Conservation (phyloP, 768 basidiomycete species). For the Chalciporus chontae region DNA sequence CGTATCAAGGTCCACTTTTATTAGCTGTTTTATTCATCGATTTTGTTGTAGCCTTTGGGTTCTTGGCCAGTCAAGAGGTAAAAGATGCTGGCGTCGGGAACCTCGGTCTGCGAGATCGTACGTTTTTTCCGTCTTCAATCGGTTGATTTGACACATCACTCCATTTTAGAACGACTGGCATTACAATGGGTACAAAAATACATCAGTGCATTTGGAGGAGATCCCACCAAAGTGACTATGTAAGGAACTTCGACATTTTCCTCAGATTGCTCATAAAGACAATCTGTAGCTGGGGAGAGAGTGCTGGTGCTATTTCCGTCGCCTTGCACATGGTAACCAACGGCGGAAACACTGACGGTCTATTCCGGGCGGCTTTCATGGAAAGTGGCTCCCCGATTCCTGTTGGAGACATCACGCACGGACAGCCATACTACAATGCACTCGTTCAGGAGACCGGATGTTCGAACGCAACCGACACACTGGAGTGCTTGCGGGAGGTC, state of each 20-base stretch:
- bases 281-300: constrained; percentile 30
- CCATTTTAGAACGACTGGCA: constrained; percentile 33
- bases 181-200: constrained; percentile 57
- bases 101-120: constrained; percentile 47
- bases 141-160: neutral
- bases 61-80: constrained; percentile 39
- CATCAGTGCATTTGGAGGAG: constrained; percentile 58
- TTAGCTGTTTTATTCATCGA: neutral
- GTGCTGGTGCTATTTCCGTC: constrained; percentile 37
- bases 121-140: neutral
- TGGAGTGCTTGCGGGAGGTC: constrained; percentile 33
- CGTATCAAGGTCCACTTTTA: neutral
- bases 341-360: constrained; percentile 19
- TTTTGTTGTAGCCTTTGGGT: constrained; percentile 31
- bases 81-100: constrained; percentile 42
- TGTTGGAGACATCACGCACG: constrained; percentile 15
- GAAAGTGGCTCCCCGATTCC: constrained; percentile 38
- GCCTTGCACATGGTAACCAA: constrained; percentile 29
- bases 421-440: constrained; percentile 28
- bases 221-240: constrained; percentile 40
- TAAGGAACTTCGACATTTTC: neutral
- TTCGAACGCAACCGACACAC: constrained; percentile 19
- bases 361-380: constrained; percentile 34
- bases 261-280: neutral
- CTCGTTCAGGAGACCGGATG: constrained; percentile 32